Evolutionary conservation across 495 filamentous ascomycete species (phyloP).

Genomic region (Glonium stellatum): DNA sequence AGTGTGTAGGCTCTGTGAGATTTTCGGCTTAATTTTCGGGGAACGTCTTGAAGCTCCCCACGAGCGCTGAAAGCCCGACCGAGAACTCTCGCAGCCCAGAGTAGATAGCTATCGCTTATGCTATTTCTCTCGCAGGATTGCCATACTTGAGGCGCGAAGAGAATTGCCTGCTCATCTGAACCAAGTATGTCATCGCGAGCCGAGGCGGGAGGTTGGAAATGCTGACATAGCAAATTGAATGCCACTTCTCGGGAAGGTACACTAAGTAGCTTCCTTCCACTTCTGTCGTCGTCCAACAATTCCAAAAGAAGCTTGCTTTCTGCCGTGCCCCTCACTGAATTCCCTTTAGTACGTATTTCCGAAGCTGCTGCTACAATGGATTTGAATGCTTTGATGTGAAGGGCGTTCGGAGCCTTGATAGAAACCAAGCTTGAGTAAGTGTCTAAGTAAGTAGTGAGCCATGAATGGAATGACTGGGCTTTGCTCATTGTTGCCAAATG

Average conservation of each 20-base stretch:
- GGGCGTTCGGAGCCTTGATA: neutral
- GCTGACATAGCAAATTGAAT: conserved; percentile 62
- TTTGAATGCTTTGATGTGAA: conserved; percentile 46
- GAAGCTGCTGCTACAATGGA: conserved; percentile 57
- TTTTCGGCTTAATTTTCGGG: conserved; percentile 42
- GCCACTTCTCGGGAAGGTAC: conserved; percentile 61
- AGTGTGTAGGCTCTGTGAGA: conserved; percentile 1
- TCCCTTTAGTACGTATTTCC: conserved; percentile 49
- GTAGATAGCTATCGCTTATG: conserved; percentile 59
- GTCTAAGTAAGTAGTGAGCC: conserved; percentile 60
- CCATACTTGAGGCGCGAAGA: conserved; percentile 60
- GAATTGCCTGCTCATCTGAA: conserved; percentile 52
- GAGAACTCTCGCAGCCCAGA: conserved; percentile 79
- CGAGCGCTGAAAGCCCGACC: conserved; percentile 77
- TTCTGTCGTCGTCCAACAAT: conserved; percentile 64
- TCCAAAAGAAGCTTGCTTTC: conserved; percentile 69
- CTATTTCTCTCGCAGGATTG: conserved; percentile 58
- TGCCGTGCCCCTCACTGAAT: conserved; percentile 51
- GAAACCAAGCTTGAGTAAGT: conserved; percentile 35
- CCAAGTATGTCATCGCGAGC: conserved; percentile 55
- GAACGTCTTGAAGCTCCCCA: conserved; percentile 38
- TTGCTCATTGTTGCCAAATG: conserved; percentile 61
- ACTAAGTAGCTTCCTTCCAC: conserved; percentile 55
- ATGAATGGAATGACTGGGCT: conserved; percentile 58
- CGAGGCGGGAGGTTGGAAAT: conserved; percentile 55